These are phyloP conservation scores for Leptoxyphium fumago DNA, from an alignment of 2,329 filamentous ascomycete genomes.

Conservation along the genomic window DNA sequence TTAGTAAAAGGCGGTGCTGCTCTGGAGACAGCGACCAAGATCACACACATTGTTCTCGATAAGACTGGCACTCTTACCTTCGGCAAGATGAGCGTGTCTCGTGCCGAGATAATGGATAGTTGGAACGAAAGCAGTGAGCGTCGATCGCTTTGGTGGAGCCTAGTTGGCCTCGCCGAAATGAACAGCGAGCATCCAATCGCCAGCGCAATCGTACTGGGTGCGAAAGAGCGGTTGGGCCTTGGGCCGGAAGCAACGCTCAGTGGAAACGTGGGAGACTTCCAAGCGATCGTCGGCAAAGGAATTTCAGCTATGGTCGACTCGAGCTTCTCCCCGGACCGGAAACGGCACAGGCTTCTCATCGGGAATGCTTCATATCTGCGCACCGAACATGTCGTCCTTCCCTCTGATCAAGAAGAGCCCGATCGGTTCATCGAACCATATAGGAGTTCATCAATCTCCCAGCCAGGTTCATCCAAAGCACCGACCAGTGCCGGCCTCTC, in stretches of 20 bases:
- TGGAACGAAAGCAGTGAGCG: constrained; percentile 59
- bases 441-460: constrained; percentile 9
- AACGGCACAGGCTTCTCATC: constrained; percentile 63
- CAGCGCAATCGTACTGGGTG: constrained; percentile 64
- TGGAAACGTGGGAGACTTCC: constrained; percentile 74
- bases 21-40: constrained; percentile 75
- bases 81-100: constrained; percentile 86
- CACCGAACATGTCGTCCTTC: constrained; percentile 53
- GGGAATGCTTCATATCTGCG: constrained; percentile 69
- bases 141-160: constrained; percentile 79
- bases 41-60: constrained; percentile 82
- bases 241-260: constrained; percentile 60
- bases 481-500: constrained; percentile 48
- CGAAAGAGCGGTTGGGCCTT: constrained; percentile 61
- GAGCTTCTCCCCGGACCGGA: constrained; percentile 48
- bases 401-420: constrained; percentile 36
- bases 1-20: constrained; percentile 94
- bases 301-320: constrained; percentile 74
- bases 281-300: constrained; percentile 68
- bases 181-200: constrained; percentile 92
- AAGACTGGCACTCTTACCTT: constrained; percentile 93
- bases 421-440: constrained; percentile 27
- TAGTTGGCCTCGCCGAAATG: constrained; percentile 89
- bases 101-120: constrained; percentile 46
- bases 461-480: constrained; percentile 17